Evolutionary conservation across 2,329 filamentous ascomycete species (phyloP), one percentile per base, ranked within the genome.

Genomic region (Penicillium oxalicum): DNA sequence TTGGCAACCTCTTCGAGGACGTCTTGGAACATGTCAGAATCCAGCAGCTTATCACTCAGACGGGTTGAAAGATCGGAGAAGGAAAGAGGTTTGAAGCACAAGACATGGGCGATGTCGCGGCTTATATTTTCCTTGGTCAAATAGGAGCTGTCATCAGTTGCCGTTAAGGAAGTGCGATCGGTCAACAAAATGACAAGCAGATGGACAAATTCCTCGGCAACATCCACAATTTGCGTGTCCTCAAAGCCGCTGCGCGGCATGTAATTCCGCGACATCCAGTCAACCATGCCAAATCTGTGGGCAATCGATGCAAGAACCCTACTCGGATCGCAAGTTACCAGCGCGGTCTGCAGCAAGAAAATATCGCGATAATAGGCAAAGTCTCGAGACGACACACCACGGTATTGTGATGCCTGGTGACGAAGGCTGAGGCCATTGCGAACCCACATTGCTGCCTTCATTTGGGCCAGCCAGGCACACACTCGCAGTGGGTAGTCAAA

Each of bases 371-470:
- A 91, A 62, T 96, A 91, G 1, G 89, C 90, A 18, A 96, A 87
- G 67, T 98, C 93, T 56, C 93, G 80, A 61, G 94, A 88, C 9
- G 83, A 82, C 11, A 96, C 89, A 36, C 89, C 91, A 12, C 90
- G 84, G 66, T 98, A 98, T 13, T 91, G 93, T 45, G 87, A 87
- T 66, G 94, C 93, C 69, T 98, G 93, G 66, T 98, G 93, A 35
- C 91, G 83, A 44, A 98, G 79, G 61, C 91, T 97, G 63, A 98
- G 89, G 2, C 93, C 93, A 64, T 98, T 98, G 48, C 93, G 84
- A 54, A 98, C 91, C 93, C 94, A 98, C 84, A 97, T 95, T 44
- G 90, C 88, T 13, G 91, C 90, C 68, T 95, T 95, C 83, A 98
- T 97, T 72, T 98, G 94, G 5, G 93, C 88, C 29, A 98, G 76